phyloP scores from a whole-genome alignment of 495 filamentous ascomycete genomes.

The Hypoxylon rickii region DNA sequence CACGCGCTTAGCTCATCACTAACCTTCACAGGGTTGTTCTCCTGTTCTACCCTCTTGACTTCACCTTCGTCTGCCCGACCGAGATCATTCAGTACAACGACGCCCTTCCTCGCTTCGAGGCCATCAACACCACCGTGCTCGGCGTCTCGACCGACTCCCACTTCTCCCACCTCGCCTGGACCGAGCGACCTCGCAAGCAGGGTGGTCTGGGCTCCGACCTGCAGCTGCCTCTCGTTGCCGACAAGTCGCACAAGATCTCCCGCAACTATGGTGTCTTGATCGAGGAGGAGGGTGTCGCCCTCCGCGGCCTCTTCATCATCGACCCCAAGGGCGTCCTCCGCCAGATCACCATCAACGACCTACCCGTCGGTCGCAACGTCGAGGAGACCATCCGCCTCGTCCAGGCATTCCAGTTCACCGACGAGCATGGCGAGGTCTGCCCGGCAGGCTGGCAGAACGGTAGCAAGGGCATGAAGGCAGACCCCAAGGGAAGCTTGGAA shows the following conservation, averaged over 20 bases:
- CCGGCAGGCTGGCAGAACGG: slow-evolving; percentile 62
- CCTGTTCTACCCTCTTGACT: slow-evolving; percentile 40
- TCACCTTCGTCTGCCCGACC: slow-evolving; percentile 59
- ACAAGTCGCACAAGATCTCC: slow-evolving; percentile 60
- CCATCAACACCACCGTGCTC: slow-evolving; percentile 37
- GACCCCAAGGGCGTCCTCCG: slow-evolving; percentile 59
- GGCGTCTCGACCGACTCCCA: slow-evolving; percentile 47
- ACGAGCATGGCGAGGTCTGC: slow-evolving; percentile 64
- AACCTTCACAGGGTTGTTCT: slow-evolving; percentile 33
- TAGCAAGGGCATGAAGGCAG: slow-evolving; percentile 57
- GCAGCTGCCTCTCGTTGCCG: slow-evolving; percentile 58
- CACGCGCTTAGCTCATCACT: neutral
- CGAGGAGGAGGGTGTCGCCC: slow-evolving; percentile 60
- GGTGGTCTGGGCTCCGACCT: slow-evolving; percentile 58
- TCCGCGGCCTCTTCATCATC: slow-evolving; percentile 64
- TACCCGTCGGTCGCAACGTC: slow-evolving; percentile 61
- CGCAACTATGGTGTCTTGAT: slow-evolving; percentile 62
- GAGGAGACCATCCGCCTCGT: slow-evolving; percentile 62
- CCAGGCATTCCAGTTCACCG: slow-evolving; percentile 64
- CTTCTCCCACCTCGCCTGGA: slow-evolving; percentile 61
- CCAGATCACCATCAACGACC: slow-evolving; percentile 64
- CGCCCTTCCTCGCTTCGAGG: slow-evolving; percentile 39
- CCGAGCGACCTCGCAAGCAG: slow-evolving; percentile 52
- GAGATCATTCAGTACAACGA: slow-evolving; percentile 54
- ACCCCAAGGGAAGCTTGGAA: slow-evolving; percentile 51